These are phyloP conservation scores for Cylindrotheca fusiformis DNA, from an alignment of 108 stramenopile species.

Conservation along the genomic window DNA sequence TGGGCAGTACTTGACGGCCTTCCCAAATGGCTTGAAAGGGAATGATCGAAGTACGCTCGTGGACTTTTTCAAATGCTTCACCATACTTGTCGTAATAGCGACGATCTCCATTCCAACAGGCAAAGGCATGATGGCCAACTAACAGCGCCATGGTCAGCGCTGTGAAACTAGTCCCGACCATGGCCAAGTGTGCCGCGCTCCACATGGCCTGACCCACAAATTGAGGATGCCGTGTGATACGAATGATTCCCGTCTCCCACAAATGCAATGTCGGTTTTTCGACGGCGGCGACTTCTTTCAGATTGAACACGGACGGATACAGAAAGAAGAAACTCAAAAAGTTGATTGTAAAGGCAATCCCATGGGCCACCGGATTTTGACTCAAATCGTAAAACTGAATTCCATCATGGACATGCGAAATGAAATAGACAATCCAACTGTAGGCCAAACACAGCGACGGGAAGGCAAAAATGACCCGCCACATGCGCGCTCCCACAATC, in stretches of 20 bases:
- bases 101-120: slow-evolving; percentile 94
- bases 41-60: slow-evolving; percentile 76
- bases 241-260: slow-evolving; percentile 94
- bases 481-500: slow-evolving; percentile 86
- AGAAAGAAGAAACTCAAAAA: slow-evolving; percentile 90
- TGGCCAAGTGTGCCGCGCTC: slow-evolving; percentile 87
- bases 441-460: slow-evolving; percentile 84
- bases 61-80: slow-evolving; percentile 70
- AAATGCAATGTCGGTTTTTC: slow-evolving; percentile 82
- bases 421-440: slow-evolving; percentile 93
- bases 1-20: slow-evolving; percentile 80
- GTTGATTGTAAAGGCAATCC: slow-evolving; percentile 61
- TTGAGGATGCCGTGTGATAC: slow-evolving; percentile 97
- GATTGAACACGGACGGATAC: slow-evolving; percentile 94
- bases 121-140: slow-evolving; percentile 89
- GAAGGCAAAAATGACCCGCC: slow-evolving; percentile 94
- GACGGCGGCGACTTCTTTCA: slow-evolving; percentile 90
- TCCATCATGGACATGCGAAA: slow-evolving; percentile 93
- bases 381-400: slow-evolving; percentile 82
- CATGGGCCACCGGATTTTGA: slow-evolving; percentile 48
- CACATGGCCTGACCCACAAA: slow-evolving; percentile 91
- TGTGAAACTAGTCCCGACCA: slow-evolving; percentile 89
- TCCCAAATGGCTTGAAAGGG: slow-evolving; percentile 92
- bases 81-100: slow-evolving; percentile 79
- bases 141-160: slow-evolving; percentile 75